Base-by-base conservation (phyloP, 257 asterid species). In the Paraleonurus japonicus region DNA sequence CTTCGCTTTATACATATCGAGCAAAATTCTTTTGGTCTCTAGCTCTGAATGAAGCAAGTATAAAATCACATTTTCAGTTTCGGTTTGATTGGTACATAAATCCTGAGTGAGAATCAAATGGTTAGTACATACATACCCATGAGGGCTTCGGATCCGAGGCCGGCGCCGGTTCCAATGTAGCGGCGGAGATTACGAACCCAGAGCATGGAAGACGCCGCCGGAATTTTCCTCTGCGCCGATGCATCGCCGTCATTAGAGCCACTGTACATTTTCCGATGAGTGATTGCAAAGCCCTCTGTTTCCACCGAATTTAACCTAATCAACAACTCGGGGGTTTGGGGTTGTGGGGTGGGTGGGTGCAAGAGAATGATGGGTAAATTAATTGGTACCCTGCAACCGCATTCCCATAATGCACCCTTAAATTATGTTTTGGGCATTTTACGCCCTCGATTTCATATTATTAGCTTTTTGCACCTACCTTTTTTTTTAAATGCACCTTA, bases 121-220 rank as follows among this genome's bases (percentile, higher is more conserved):
- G 37, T 1, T 15, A 41, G 70, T 28, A 68, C 67, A 71, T 45
- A 81, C 86, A 51, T 68, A 95, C 98, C 99, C 98, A 92, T 95
- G 12, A 95, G 89, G 43, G 99, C 96, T 87, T 95, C 99, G 65
- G 99, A 95, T 74, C 99, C 98, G 69, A 95, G 96, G 58, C 99
- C 99, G 2, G 98, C 89, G 13, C 95, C 99, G 80, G 96, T 88
- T 87, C 99, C 99, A 73, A 95, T 92, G 88, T 73, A 95, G 63
- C 97, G 95, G 71, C 98, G 95, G 72, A 95, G 96, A 73, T 95
- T 95, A 20, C 99, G 96, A 73, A 95, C 99, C 99, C 99, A 95
- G 0, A 88, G 94, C 99, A 95, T 95, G 60, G 98, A 87, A 28
- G 99, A 89, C 5, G 96, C 89, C 10, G 97, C 82, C 68, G 98